Base-by-base conservation (phyloP, 495 filamentous ascomycete genomes). In the Penicillium pancosmium region DNA sequence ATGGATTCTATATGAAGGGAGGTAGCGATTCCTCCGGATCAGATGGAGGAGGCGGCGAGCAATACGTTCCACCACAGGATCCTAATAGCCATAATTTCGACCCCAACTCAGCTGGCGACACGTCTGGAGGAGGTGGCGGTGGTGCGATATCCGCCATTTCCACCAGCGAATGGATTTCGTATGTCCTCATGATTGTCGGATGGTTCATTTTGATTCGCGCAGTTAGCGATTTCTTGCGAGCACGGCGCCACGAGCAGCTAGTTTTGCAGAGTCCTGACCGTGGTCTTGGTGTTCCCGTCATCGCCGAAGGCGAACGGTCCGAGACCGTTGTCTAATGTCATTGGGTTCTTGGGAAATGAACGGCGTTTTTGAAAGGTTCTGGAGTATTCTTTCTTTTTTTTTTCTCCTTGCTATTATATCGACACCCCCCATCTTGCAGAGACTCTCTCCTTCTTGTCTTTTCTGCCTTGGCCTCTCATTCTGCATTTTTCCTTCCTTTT, bases 121-220 rank as follows among this genome's bases (percentile, higher is more conserved):
- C 67, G 11, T 61, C 68, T 7, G 75, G 74, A n/a, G 75, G 73
- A 38, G 69, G 68, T 40, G 69, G 68, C 33, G 67, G 75, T 54
- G 54, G 70, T 61, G 57, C 71, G 36, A 59, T 73, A 3, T 74
- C 78, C 3, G 82, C 80, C 10, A 82, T 93, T 52, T 79, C 80
- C 11, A 86, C 85, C 59, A 89, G 82, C 61, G 93, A 98, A 63
- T 97, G 88, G 89, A 76, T 93, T 36, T 91, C 93, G n/a, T 98
- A 98, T 67, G 72, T 89, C 10, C 74, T 98, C 56, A 98, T 98
- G 94, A 90, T 98, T 73, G 88, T 97, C 13, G 94, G 94, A 3
- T 98, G 94, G 94, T 98, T 98, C 63, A 91, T 98, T 52, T 74
- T 98, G 53, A 98, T 98, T 59, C 83, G 91, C 67, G 84, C 91